Percentiles rank a stretch among this genome's conserved stretches.
Conservation (phyloP, 106 monocot genomes). For the Dioscorea dumetorum region DNA sequence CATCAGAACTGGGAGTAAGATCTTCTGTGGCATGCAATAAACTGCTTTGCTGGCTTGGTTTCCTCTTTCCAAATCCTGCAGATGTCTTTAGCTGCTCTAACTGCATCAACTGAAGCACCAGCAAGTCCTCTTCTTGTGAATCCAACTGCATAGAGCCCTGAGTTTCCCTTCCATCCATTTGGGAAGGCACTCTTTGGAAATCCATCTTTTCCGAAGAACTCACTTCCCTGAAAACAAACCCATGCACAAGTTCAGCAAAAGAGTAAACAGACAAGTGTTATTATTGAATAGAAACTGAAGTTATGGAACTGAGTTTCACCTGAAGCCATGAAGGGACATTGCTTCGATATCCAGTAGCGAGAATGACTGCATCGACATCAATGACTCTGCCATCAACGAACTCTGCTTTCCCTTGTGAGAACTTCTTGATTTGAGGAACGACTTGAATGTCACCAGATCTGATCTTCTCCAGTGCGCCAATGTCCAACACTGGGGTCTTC, state of each 20-base stretch:
- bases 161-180: constrained; percentile 39
- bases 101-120: constrained; percentile 41
- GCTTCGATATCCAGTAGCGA: constrained; percentile 39
- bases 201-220: constrained; percentile 39
- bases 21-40: constrained; percentile 30
- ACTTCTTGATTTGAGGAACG: constrained; percentile 27
- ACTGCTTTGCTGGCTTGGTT: constrained; percentile 26
- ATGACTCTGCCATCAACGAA: constrained; percentile 22
- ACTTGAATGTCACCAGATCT: constrained; percentile 28
- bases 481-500: constrained; percentile 37
- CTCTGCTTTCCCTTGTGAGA: constrained; percentile 18
- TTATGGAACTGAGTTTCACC: not conserved
- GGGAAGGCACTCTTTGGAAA: constrained; percentile 39
- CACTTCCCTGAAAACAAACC: constrained; percentile 21
- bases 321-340: constrained; percentile 45
- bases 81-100: constrained; percentile 28
- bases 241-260: no score
- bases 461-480: constrained; percentile 26
- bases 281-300: no score
- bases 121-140: constrained; percentile 43
- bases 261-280: no score
- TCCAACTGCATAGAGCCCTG: constrained; percentile 44
- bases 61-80: constrained; percentile 36
- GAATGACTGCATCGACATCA: constrained; percentile 24
- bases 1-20: constrained; percentile 24